A percentile compares a stretch with the other conserved stretches of the same genome.
phyloP scores from a whole-genome alignment of 2,329 filamentous ascomycete species.

The Trichoderma arundinaceum region DNA sequence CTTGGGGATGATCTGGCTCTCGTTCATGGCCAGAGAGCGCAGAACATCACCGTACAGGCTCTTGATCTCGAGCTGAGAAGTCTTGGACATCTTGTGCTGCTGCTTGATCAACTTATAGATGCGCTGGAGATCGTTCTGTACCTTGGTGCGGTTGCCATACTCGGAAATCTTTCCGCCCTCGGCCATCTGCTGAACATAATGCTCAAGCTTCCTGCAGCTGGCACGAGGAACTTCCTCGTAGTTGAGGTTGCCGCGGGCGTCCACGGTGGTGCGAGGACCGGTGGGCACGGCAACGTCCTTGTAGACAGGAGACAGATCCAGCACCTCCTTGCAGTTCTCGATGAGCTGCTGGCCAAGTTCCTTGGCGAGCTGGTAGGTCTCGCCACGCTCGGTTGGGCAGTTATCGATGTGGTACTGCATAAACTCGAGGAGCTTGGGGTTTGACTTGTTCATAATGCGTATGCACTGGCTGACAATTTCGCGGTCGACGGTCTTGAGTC shows the following conservation, averaged over 20 bases:
- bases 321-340: slow-evolving; percentile 94
- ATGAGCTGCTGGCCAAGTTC: slow-evolving; percentile 91
- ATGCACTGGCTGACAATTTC: slow-evolving; percentile 99
- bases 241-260: slow-evolving; percentile 87
- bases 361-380: slow-evolving; percentile 98
- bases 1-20: slow-evolving; percentile 92
- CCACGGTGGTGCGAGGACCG: slow-evolving; percentile 89
- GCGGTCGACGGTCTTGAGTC: slow-evolving; percentile 88
- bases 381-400: slow-evolving; percentile 93
- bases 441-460: slow-evolving; percentile 98
- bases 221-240: slow-evolving; percentile 86
- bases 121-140: slow-evolving; percentile 90
- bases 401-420: slow-evolving; percentile 99
- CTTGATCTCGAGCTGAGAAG: slow-evolving; percentile 96
- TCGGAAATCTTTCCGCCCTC: slow-evolving; percentile 98
- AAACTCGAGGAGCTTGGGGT: slow-evolving; percentile 92
- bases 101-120: slow-evolving; percentile 99
- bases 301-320: slow-evolving; percentile 83
- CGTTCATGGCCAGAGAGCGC: slow-evolving; percentile 94
- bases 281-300: slow-evolving; percentile 95
- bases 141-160: slow-evolving; percentile 97
- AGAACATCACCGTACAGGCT: slow-evolving; percentile 91
- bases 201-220: slow-evolving; percentile 94
- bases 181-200: slow-evolving; percentile 98
- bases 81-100: slow-evolving; percentile 96